Conservation (phyloP, 225 moss, liverwort and hornwort genomes). For the Marchantia paleacea region DNA sequence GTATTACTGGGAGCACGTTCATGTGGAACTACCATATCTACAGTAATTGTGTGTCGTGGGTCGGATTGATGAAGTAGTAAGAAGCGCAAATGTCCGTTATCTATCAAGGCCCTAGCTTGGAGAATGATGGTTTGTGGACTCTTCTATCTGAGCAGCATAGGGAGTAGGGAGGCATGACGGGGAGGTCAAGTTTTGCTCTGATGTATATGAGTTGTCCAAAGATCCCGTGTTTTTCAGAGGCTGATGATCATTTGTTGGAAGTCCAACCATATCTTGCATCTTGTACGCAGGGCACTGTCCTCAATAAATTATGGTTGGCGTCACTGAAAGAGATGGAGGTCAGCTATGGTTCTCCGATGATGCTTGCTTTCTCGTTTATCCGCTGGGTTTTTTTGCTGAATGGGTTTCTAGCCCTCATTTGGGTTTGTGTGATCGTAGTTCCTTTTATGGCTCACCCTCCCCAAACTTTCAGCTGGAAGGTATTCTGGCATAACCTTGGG, state of each 20-base stretch:
- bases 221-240: not conserved
- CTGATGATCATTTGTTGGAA: not conserved
- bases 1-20: too few species aligned
- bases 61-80: not conserved
- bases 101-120: not conserved
- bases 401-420: slow-evolving; percentile 47
- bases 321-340: slow-evolving; percentile 70
- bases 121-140: not conserved
- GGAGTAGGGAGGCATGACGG: not conserved
- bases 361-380: slow-evolving; percentile 79
- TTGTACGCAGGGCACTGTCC: slow-evolving; percentile 25
- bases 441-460: slow-evolving; percentile 77
- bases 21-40: too few species aligned
- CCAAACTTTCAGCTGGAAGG: slow-evolving; percentile 45
- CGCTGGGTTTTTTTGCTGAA: slow-evolving; percentile 86
- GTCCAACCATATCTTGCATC: not conserved
- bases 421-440: slow-evolving; percentile 58
- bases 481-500: slow-evolving; percentile 39
- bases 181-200: too few species aligned
- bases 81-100: not conserved
- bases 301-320: slow-evolving; percentile 48
- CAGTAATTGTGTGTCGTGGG: not conserved
- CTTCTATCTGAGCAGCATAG: not conserved
- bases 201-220: too few species aligned
- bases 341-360: slow-evolving; percentile 85